Evolutionary conservation across 345 rosid genomes (phyloP).

Genomic region (Abelmoschus esculentus): DNA sequence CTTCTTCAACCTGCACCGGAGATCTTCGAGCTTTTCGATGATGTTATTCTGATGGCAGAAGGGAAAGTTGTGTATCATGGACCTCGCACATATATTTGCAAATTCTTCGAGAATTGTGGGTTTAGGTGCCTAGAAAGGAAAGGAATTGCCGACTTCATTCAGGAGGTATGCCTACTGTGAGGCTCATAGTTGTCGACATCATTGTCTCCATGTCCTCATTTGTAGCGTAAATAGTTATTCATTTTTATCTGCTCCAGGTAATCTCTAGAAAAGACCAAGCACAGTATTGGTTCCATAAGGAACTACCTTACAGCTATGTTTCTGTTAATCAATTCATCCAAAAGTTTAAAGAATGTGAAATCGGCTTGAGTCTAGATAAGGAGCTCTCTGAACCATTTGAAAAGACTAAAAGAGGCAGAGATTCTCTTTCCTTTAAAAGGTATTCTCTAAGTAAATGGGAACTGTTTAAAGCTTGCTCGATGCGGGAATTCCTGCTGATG

Average conservation of each 20-base stretch:
- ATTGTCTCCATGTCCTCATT: conserved; percentile 15
- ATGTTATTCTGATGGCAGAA: conserved; percentile 53
- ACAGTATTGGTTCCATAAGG: conserved; percentile 39
- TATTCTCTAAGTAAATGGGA: conserved; percentile 47
- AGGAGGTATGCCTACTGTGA: conserved; percentile 33
- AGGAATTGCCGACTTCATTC: conserved; percentile 60
- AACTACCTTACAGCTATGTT: conserved; percentile 27
- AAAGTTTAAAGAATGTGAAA: conserved; percentile 29
- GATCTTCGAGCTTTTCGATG: conserved; percentile 60
- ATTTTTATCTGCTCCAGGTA: neutral
- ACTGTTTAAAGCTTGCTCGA: conserved; percentile 42
- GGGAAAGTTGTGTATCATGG: conserved; percentile 63
- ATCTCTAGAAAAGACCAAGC: conserved; percentile 60
- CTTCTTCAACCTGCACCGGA: conserved; percentile 77
- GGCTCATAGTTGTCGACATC: neutral
- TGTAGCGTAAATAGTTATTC: neutral
- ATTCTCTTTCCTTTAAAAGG: conserved; percentile 31
- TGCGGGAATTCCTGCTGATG: conserved; percentile 52
- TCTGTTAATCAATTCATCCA: conserved; percentile 32
- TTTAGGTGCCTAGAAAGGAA: conserved; percentile 59
- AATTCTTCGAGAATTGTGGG: conserved; percentile 54
- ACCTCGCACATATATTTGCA: conserved; percentile 26
- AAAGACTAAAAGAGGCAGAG: conserved; percentile 25
- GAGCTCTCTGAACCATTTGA: conserved; percentile 35
- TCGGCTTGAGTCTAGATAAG: conserved; percentile 27